Conservation (phyloP, 2,329 filamentous ascomycete genomes). For the Aspergillus sp. region DNA sequence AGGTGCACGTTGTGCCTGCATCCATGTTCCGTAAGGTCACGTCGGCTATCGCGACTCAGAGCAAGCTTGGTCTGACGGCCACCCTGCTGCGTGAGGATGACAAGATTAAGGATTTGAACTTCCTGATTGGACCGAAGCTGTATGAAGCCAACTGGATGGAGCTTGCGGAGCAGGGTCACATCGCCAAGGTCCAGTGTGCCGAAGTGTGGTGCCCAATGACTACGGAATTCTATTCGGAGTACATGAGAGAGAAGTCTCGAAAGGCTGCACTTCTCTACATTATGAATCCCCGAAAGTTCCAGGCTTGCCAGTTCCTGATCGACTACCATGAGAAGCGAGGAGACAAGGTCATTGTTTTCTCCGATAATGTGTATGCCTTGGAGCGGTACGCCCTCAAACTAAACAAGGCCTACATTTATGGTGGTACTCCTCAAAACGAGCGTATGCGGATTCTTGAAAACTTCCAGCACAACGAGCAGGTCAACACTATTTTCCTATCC, state of each 20-base stretch:
- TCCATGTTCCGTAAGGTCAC: conserved; percentile 96
- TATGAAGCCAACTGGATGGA: conserved; percentile 99
- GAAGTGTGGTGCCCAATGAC: conserved; percentile 99
- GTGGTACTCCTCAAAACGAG: conserved; percentile 79
- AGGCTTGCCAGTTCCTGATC: conserved; percentile 96
- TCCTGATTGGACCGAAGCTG: conserved; percentile 92
- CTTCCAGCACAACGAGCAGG: conserved; percentile 84
- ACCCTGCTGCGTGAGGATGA: conserved; percentile 94
- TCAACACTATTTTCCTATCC: conserved; percentile 91
- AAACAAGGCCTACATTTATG: conserved; percentile 85
- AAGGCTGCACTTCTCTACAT: conserved; percentile 74
- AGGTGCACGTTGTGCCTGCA: conserved; percentile 96
- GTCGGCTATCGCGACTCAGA: conserved; percentile 86
- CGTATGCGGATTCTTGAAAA: conserved; percentile 85
- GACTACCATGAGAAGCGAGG: conserved; percentile 92
- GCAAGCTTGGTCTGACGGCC: conserved; percentile 89
- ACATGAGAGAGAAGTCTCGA: conserved; percentile 66
- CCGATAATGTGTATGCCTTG: conserved; percentile 92
- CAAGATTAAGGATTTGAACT: conserved; percentile 96
- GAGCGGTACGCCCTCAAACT: conserved; percentile 80
- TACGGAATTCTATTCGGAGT: conserved; percentile 94
- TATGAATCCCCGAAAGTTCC: conserved; percentile 97
- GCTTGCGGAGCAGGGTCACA: conserved; percentile 91
- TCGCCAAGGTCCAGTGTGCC: conserved; percentile 93
- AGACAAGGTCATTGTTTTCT: conserved; percentile 98